These are phyloP conservation scores for Rhizopus arrhizus DNA, from an alignment of 371 early-diverging fungal species.

Conservation along the genomic window DNA sequence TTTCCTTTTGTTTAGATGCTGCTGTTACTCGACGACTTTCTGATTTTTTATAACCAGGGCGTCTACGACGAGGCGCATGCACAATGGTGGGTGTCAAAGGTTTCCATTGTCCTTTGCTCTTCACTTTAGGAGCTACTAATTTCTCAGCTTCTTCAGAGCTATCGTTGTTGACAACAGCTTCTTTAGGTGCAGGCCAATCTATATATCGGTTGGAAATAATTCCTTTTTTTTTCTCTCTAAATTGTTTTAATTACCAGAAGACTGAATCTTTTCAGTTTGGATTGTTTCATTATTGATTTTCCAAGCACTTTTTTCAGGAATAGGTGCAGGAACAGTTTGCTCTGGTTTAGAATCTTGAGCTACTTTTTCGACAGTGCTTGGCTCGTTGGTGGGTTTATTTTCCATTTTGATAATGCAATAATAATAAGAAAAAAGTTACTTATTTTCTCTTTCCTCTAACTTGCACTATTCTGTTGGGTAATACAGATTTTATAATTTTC, in stretches of 20 bases:
- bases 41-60: constrained; percentile 3
- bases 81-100: constrained; percentile 65
- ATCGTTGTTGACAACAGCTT: constrained; percentile 37
- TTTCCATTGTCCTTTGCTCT: constrained; percentile 64
- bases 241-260: constrained; percentile 18
- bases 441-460: neutral
- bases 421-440: neutral
- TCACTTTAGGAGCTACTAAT: constrained; percentile 40
- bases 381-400: neutral
- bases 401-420: neutral
- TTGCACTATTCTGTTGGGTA: neutral
- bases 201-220: neutral
- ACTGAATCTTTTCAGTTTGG: constrained; percentile 14
- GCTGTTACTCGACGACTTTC: neutral
- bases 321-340: constrained; percentile 43
- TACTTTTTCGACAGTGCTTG: neutral
- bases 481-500: neutral
- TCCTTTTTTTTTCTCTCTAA: neutral
- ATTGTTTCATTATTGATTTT: constrained; percentile 45
- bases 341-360: neutral
- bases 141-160: constrained; percentile 40
- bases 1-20: neutral
- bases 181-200: constrained; percentile 56
- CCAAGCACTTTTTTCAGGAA: constrained; percentile 63
- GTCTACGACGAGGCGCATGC: constrained; percentile 45